A percentile compares a stretch with the other conserved stretches of the same genome.
Conservation (phyloP, 768 basidiomycete genomes). For the Psilocybe sp. region DNA sequence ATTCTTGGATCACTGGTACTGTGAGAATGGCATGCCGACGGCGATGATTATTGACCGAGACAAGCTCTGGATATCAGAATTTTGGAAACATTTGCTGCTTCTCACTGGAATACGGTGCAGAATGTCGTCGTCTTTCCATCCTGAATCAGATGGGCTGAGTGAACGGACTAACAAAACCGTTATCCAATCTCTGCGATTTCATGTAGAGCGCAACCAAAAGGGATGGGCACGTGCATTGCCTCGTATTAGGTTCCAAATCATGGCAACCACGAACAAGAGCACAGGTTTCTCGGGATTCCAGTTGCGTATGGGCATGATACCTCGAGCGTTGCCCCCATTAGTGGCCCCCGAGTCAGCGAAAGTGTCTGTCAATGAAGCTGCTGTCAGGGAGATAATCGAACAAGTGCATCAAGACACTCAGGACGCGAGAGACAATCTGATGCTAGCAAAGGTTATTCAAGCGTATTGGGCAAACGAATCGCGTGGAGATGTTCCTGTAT, state of each 20-base stretch:
- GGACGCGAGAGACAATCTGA: constrained; percentile 3
- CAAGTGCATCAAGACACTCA: neutral
- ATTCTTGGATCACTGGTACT: constrained; percentile 30
- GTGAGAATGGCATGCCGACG: constrained; percentile 31
- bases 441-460: constrained; percentile 18
- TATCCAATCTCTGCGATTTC: no score
- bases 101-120: constrained; percentile 26
- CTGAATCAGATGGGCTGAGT: constrained; percentile 34
- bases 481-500: constrained; percentile 7
- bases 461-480: constrained; percentile 26
- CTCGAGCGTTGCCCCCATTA: constrained; percentile 23
- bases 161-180: constrained; percentile 34
- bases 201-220: constrained; percentile 27
- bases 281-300: constrained; percentile 33
- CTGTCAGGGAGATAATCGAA: no score
- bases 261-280: no score
- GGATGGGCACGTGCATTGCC: constrained; percentile 29
- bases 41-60: constrained; percentile 32
- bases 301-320: constrained; percentile 19
- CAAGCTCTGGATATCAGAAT: constrained; percentile 13
- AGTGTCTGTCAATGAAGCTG: neutral
- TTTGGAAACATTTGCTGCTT: constrained; percentile 29
- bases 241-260: constrained; percentile 27
- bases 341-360: constrained; percentile 1
- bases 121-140: constrained; percentile 35